Evolutionary conservation across 495 filamentous ascomycete genomes (phyloP), one percentile per base, ranked within the genome.

Genomic region (Aspergillus coremiiformis): DNA sequence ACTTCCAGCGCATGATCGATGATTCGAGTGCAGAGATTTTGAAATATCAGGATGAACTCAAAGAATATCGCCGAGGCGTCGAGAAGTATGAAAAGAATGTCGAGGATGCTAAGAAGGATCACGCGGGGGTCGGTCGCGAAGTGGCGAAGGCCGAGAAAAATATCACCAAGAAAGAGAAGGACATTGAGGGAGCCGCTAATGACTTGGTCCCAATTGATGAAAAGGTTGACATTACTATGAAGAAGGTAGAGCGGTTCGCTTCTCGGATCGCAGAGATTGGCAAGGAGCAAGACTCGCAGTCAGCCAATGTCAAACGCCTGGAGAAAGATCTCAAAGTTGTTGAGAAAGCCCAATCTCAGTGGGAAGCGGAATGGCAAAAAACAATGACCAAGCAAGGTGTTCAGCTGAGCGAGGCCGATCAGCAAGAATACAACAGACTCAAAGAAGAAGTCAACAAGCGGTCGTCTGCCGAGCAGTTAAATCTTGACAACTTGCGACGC

Each of bases 31-130:
- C 83, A 22, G 84, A 94, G 58, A 99, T 97, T 47, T 85, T 92
- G 62, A 87, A 85, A 57, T 89, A 97, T 63, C 94, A 99, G 55
- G 89, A 95, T 60, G 90, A 99, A 55, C 79, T 97, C 2, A 96
- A 95, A 66, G 93, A 96, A 66, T 90, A 89, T 64, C 82, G 87
- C 29, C 86, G 93, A 17, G 86, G 84, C 10, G 85, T 96, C 3
- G 87, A 94, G 56, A 84, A 89, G 53, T 95, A 88, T 52, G 86
- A 96, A 45, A 79, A 78, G 57, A 83, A 79, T 48, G 78, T 96
- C 9, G 89, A 95, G 44, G 83, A 87, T 19, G 90, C 94, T n/a
- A 88, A 89, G 60, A 84, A 82, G 53, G 87, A 91, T 20, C 89
- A 96, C 49, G 80, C 87, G 0, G 82, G 84, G 48, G 84, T 89